phyloP scores from a whole-genome alignment of 768 basidiomycete species.

The Pholiota molesta region DNA sequence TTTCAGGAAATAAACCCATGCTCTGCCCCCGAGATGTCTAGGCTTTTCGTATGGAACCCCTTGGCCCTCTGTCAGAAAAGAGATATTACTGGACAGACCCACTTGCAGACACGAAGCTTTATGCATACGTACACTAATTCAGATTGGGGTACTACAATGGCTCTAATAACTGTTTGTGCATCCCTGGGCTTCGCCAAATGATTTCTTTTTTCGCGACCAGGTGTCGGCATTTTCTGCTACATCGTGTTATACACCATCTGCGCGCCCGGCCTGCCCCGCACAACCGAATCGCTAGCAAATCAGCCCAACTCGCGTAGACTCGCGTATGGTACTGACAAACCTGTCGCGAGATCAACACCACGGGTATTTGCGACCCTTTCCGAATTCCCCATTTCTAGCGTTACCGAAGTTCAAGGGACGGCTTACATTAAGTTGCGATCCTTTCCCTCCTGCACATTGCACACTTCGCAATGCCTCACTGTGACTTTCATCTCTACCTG shows the following conservation, averaged over 20 bases:
- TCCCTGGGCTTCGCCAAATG: neutral
- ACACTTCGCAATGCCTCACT: neutral
- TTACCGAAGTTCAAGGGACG: slow-evolving; percentile 5
- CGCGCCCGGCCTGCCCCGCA: neutral
- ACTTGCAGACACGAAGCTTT: neutral
- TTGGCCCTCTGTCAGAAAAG: neutral
- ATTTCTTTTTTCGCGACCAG: neutral
- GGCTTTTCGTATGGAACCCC: neutral
- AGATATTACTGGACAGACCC: neutral
- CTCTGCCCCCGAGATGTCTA: neutral
- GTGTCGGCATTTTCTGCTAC: neutral
- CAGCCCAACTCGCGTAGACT: slow-evolving; percentile 7
- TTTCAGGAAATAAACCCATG: no score
- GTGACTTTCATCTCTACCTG: neutral
- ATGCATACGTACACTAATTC: neutral
- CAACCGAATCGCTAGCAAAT: neutral
- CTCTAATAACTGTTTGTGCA: neutral
- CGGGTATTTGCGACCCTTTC: slow-evolving; percentile 9
- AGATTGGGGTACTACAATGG: neutral
- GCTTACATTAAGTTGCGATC: neutral
- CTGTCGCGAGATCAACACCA: neutral
- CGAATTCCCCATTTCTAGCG: neutral
- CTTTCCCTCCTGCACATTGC: neutral
- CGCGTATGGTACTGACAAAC: neutral
- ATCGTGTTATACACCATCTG: neutral